Conservation (phyloP, 225 moss, liverwort and hornwort species). For the Anthoceros angustus region DNA sequence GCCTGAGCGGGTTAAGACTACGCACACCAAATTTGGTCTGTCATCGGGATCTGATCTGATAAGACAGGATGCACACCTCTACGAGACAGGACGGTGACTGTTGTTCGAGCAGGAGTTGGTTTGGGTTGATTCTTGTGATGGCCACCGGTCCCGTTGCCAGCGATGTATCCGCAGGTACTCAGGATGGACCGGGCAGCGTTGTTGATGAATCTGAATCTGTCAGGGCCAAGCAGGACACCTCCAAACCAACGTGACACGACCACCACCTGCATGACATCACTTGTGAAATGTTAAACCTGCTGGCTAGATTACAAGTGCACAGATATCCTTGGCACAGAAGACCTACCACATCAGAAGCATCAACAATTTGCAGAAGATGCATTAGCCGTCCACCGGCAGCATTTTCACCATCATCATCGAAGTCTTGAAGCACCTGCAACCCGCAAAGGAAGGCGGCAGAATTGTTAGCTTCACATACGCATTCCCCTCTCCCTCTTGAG, state of each 20-base stretch:
- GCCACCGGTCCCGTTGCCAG: background rate
- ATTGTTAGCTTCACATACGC: no score
- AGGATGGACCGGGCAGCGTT: constrained; percentile 66
- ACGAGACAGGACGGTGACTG: background rate
- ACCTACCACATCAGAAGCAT: constrained; percentile 31
- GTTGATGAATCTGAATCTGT: constrained; percentile 86
- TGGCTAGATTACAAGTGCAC: background rate
- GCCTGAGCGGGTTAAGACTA: background rate
- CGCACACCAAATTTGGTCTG: background rate
- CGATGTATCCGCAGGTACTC: constrained; percentile 40
- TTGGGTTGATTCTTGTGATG: background rate
- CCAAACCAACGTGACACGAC: constrained; percentile 86
- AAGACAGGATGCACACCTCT: background rate
- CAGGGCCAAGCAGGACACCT: constrained; percentile 64
- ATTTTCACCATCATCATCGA: constrained; percentile 86
- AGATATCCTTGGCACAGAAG: constrained; percentile 10
- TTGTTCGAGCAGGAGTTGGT: background rate
- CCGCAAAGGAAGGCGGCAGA: no score
- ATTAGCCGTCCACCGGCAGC: constrained; percentile 80
- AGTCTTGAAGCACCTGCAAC: constrained; percentile 46
- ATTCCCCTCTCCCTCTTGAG: no score
- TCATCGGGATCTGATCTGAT: background rate
- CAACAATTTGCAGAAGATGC: constrained; percentile 63
- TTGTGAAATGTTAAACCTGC: background rate
- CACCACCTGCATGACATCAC: constrained; percentile 26